Conservation (phyloP, 2,329 filamentous ascomycete genomes). For the Ascochyta rabiei region DNA sequence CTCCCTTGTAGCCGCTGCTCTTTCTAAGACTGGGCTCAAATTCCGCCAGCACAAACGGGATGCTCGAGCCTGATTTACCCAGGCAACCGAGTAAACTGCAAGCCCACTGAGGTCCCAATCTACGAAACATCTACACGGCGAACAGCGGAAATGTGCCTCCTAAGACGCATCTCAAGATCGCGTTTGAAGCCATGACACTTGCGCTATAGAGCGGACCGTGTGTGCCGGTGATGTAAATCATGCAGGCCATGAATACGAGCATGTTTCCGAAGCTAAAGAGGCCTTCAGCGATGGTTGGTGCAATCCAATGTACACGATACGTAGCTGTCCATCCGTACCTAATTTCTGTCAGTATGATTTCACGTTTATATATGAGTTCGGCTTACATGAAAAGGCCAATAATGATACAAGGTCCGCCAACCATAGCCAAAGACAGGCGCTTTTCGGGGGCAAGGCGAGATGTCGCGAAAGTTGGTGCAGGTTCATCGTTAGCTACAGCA, state of each 20-base stretch:
- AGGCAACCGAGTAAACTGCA: slow-evolving; percentile 18
- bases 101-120: slow-evolving; percentile 16
- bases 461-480: slow-evolving; percentile 14
- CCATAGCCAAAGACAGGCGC: slow-evolving; percentile 43
- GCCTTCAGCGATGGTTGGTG: slow-evolving; percentile 42
- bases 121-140: slow-evolving; percentile 55
- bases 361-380: too few species aligned
- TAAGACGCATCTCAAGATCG: slow-evolving; percentile 61
- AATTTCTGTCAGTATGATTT: background rate
- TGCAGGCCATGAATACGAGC: slow-evolving; percentile 39
- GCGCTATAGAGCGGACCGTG: slow-evolving; percentile 64
- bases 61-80: slow-evolving; percentile 9
- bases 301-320: slow-evolving; percentile 48
- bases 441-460: slow-evolving; percentile 35
- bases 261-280: slow-evolving; percentile 36
- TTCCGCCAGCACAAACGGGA: slow-evolving; percentile 23
- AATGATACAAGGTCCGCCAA: slow-evolving; percentile 43
- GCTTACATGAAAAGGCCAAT: slow-evolving; percentile 45
- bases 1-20: slow-evolving; percentile 19
- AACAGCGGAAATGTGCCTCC: slow-evolving; percentile 67
- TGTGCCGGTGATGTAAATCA: slow-evolving; percentile 61
- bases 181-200: slow-evolving; percentile 65
- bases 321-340: slow-evolving; percentile 46
- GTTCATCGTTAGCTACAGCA: background rate
- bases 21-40: slow-evolving; percentile 21